phyloP scores from a whole-genome alignment of 1,139 yeast species.

The Saccharomyces hybrid region DNA sequence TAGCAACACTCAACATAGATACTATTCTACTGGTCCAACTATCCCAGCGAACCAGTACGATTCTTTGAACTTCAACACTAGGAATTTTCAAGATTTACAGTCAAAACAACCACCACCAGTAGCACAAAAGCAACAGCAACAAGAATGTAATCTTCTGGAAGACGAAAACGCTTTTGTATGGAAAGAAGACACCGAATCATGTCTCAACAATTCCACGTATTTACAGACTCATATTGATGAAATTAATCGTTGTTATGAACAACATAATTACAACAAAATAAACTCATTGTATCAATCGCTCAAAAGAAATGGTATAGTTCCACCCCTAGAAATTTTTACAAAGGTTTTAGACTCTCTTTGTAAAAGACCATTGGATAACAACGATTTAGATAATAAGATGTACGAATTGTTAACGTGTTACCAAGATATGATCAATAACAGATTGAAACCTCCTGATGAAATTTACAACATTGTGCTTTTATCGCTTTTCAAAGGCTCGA shows the following conservation, averaged over 20 bases:
- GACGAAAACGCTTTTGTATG: slow-evolving; percentile 16
- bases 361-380: too few relatives aligned
- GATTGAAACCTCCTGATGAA: slow-evolving; percentile 45
- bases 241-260: slow-evolving; percentile 20
- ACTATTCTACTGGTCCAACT: not conserved
- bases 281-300: slow-evolving; percentile 35
- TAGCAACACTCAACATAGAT: not conserved
- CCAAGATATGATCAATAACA: slow-evolving; percentile 50
- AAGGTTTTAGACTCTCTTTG: slow-evolving; percentile 21
- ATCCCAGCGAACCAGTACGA: not conserved
- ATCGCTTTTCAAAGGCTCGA: slow-evolving; percentile 45
- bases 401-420: slow-evolving; percentile 58
- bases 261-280: slow-evolving; percentile 30
- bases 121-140: not conserved
- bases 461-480: slow-evolving; percentile 49
- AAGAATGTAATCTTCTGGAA: slow-evolving; percentile 2
- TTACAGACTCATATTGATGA: slow-evolving; percentile 20
- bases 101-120: not conserved
- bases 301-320: slow-evolving; percentile 34
- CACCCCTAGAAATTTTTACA: slow-evolving; percentile 30
- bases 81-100: not conserved
- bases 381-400: slow-evolving; percentile 18
- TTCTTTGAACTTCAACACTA: not conserved
- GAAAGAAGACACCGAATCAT: slow-evolving; percentile 27
- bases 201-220: slow-evolving; percentile 22